Evolutionary conservation across 257 asterid genomes (phyloP).

Genomic region (Scutellaria baicalensis): DNA sequence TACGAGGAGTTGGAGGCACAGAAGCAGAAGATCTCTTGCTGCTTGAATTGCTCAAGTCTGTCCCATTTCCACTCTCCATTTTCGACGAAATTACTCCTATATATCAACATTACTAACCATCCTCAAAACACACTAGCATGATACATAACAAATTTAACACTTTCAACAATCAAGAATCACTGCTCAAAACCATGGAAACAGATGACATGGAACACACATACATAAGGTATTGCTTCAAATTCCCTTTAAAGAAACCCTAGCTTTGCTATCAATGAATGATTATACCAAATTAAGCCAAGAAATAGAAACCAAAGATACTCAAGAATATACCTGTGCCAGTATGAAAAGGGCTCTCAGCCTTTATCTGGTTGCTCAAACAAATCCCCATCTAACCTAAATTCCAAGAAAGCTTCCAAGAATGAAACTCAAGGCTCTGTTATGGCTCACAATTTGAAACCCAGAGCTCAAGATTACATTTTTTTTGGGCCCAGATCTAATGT

Average conservation of each 20-base stretch:
- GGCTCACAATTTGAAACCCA: conserved; percentile 15
- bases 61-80: conserved; percentile 45
- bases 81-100: conserved; percentile 36
- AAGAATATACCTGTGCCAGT: conserved; percentile 42
- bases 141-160: not conserved
- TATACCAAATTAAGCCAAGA: too few species aligned
- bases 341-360: conserved; percentile 55
- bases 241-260: not conserved
- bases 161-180: not conserved
- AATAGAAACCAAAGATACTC: too few species aligned
- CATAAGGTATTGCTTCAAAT: not conserved
- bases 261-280: too few species aligned
- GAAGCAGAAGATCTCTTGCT: conserved; percentile 63
- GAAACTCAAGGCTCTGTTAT: conserved; percentile 1
- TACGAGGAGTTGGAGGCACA: conserved; percentile 64
- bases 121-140: not conserved
- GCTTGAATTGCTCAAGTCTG: conserved; percentile 44
- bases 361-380: conserved; percentile 80
- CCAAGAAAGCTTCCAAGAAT: conserved; percentile 10
- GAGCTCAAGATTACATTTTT: conserved; percentile 24
- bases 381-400: conserved; percentile 64
- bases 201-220: not conserved
- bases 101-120: not conserved
- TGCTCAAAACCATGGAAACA: not conserved
- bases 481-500: conserved; percentile 39